Evolutionary conservation across 768 basidiomycete genomes (phyloP).

Genomic region (Clavaria fumosa): DNA sequence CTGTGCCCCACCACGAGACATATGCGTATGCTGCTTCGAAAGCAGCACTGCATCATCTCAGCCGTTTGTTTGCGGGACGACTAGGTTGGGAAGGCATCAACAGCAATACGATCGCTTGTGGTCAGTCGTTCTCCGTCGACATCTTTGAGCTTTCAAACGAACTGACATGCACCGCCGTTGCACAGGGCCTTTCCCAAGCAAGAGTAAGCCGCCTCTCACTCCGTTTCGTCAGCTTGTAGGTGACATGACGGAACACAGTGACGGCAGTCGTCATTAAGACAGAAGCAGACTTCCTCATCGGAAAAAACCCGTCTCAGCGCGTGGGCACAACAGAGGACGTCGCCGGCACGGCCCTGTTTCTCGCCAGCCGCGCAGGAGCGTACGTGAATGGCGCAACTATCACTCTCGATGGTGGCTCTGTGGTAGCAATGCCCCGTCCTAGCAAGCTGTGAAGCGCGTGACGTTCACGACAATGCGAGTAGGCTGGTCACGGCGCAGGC

Average conservation of each 20-base stretch:
- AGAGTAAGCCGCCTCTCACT: slow-evolving; percentile 19
- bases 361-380: slow-evolving; percentile 42
- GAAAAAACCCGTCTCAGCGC: slow-evolving; percentile 31
- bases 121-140: slow-evolving; percentile 10
- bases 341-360: slow-evolving; percentile 44
- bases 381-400: slow-evolving; percentile 54
- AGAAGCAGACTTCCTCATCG: slow-evolving; percentile 27
- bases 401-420: slow-evolving; percentile 41
- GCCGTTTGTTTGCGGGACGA: slow-evolving; percentile 38
- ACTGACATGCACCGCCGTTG: background rate
- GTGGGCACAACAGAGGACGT: slow-evolving; percentile 53
- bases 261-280: slow-evolving; percentile 36
- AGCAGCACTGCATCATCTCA: slow-evolving; percentile 43
- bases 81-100: slow-evolving; percentile 42
- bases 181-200: slow-evolving; percentile 24
- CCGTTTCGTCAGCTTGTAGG: slow-evolving; percentile 1
- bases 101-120: slow-evolving; percentile 51
- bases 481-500: too few species aligned
- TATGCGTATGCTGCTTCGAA: slow-evolving; percentile 57
- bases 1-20: slow-evolving; percentile 40
- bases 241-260: slow-evolving; percentile 21
- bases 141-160: background rate
- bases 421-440: slow-evolving; percentile 29
- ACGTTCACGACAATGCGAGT: too few species aligned
- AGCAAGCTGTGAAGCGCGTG: too few species aligned